phyloP scores from a whole-genome alignment of 2,329 filamentous ascomycete genomes.

The Ophiosphaerella korrae region DNA sequence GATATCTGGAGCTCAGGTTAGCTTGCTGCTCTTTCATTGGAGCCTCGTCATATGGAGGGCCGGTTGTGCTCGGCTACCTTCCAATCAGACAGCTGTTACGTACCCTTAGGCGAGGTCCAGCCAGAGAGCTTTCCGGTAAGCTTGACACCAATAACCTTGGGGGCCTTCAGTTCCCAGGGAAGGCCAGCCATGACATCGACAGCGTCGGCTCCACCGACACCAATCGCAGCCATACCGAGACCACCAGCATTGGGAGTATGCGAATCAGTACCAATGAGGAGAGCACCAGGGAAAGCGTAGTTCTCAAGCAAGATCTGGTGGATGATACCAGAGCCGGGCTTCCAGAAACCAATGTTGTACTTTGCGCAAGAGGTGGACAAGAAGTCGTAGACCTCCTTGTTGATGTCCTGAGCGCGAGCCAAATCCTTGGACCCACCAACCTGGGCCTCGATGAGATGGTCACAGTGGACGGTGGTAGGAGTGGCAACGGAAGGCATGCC shows the following conservation, averaged over 20 bases:
- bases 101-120: slow-evolving; percentile 93
- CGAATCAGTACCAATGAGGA: slow-evolving; percentile 96
- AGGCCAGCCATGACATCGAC: slow-evolving; percentile 98
- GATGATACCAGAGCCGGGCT: slow-evolving; percentile 97
- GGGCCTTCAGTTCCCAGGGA: slow-evolving; percentile 97
- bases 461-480: slow-evolving; percentile 95
- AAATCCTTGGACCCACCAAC: slow-evolving; percentile 92
- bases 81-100: slow-evolving; percentile 32
- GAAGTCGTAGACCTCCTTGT: slow-evolving; percentile 99
- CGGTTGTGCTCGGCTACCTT: slow-evolving; percentile 8
- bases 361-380: slow-evolving; percentile 91
- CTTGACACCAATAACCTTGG: slow-evolving; percentile 95
- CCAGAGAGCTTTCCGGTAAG: slow-evolving; percentile 87
- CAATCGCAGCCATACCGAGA: slow-evolving; percentile 92
- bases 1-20: slow-evolving; percentile 67
- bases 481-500: slow-evolving; percentile 96
- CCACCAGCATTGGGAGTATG: slow-evolving; percentile 98
- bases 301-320: slow-evolving; percentile 99
- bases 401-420: slow-evolving; percentile 85
- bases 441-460: slow-evolving; percentile 99
- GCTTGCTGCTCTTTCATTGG: slow-evolving; percentile 2
- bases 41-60: not conserved
- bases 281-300: slow-evolving; percentile 97
- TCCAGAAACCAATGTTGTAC: slow-evolving; percentile 99
- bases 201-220: slow-evolving; percentile 97